phyloP scores from a whole-genome alignment of 352 stramenopile genomes.

The Phytophthora boehmeriae region DNA sequence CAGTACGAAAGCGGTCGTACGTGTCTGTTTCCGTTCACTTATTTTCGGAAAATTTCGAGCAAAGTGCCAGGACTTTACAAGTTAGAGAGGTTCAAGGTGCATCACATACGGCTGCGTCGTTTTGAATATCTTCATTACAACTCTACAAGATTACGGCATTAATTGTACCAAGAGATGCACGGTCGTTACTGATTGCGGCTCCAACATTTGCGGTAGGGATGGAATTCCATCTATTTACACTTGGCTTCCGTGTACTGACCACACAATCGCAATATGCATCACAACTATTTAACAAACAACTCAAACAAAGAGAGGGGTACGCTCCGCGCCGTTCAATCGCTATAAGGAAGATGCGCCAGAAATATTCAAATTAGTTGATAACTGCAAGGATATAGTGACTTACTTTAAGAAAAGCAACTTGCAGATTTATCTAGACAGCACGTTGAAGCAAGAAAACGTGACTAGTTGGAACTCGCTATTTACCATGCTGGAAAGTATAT shows the following conservation, averaged over 20 bases:
- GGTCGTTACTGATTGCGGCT: too few species aligned
- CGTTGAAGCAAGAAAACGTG: not conserved
- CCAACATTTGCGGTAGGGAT: too few species aligned
- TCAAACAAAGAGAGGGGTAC: not conserved
- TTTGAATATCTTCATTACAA: too few species aligned
- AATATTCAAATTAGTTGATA: not conserved
- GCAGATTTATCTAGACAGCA: not conserved
- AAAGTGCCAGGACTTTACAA: too few species aligned
- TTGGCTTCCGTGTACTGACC: not conserved
- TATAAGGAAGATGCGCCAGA: not conserved
- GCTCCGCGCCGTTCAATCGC: not conserved
- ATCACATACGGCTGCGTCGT: too few species aligned
- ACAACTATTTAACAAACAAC: not conserved
- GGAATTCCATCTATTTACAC: too few species aligned
- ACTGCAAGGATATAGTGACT: not conserved
- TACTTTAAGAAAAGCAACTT: not conserved
- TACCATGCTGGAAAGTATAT: not conserved
- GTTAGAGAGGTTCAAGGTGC: too few species aligned
- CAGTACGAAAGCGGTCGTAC: too few species aligned
- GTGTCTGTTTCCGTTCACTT: too few species aligned
- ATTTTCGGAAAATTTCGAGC: too few species aligned
- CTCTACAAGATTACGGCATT: too few species aligned
- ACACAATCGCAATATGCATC: not conserved
- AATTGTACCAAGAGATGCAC: too few species aligned
- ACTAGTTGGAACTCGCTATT: not conserved